Conservation (phyloP, 768 basidiomycete species). For the Boletus edulis region DNA sequence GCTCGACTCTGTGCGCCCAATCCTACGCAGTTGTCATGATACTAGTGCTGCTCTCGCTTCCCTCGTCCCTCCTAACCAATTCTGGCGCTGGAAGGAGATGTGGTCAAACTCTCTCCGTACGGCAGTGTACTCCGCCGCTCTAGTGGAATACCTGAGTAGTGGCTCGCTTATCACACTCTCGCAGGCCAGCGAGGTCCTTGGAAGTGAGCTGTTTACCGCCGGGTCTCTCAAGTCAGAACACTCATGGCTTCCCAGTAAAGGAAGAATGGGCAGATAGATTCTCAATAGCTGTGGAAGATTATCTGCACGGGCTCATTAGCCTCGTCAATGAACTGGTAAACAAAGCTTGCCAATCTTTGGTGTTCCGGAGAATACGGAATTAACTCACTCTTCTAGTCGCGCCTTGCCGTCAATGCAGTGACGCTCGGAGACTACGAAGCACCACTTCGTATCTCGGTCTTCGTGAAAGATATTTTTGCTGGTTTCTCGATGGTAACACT, state of each 20-base stretch:
- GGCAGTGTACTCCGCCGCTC: slow-evolving; percentile 61
- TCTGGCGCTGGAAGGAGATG: slow-evolving; percentile 85
- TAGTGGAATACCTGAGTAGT: slow-evolving; percentile 61
- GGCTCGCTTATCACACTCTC: slow-evolving; percentile 59
- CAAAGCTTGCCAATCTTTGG: slow-evolving; percentile 5
- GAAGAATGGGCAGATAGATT: slow-evolving; percentile 69
- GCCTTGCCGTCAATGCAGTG: slow-evolving; percentile 78
- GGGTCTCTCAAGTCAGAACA: not conserved
- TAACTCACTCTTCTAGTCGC: slow-evolving; percentile 48
- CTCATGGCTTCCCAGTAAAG: slow-evolving; percentile 46
- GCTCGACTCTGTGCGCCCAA: slow-evolving; percentile 53
- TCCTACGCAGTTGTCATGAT: slow-evolving; percentile 53
- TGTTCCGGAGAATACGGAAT: not conserved
- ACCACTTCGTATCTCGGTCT: slow-evolving; percentile 71
- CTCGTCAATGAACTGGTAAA: slow-evolving; percentile 78
- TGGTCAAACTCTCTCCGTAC: slow-evolving; percentile 71
- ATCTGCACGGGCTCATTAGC: slow-evolving; percentile 75
- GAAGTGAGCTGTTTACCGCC: slow-evolving; percentile 49
- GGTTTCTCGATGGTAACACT: slow-evolving; percentile 73
- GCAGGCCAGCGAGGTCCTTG: slow-evolving; percentile 52
- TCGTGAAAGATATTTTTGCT: slow-evolving; percentile 79
- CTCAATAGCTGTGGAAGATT: slow-evolving; percentile 68
- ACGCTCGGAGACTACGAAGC: slow-evolving; percentile 79
- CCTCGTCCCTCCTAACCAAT: slow-evolving; percentile 66
- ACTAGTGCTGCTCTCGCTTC: slow-evolving; percentile 50